These are phyloP conservation scores for Capronia americana DNA, from an alignment of 2,329 filamentous ascomycete genomes.

Conservation along the genomic window DNA sequence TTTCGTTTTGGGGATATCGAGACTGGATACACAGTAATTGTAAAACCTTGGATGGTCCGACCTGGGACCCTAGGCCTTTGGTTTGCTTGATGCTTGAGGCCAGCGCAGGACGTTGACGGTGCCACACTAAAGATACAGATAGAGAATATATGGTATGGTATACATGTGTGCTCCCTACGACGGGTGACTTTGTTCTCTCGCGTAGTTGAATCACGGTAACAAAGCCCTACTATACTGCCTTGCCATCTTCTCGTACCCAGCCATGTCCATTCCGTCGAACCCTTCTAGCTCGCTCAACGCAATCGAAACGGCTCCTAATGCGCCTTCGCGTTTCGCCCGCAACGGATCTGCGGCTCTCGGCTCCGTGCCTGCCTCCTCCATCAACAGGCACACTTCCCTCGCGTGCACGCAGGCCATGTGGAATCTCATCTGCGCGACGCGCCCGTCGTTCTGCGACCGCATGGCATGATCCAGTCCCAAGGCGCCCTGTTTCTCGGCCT, in stretches of 20 bases:
- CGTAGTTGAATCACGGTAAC: neutral
- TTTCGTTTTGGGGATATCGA: too few relatives aligned
- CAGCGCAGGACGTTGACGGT: neutral
- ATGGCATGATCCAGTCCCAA: conserved; percentile 20
- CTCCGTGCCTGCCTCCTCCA: neutral
- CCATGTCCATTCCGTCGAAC: conserved; percentile 20
- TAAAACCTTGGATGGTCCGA: too few relatives aligned
- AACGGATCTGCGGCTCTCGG: conserved; percentile 2
- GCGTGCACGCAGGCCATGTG: conserved; percentile 25
- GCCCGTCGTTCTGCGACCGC: conserved; percentile 21
- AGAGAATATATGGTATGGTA: too few relatives aligned
- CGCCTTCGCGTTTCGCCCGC: conserved; percentile 9
- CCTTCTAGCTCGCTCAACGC: conserved; percentile 14
- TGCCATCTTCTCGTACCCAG: conserved; percentile 27
- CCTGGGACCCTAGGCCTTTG: too few relatives aligned
- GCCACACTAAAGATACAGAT: neutral
- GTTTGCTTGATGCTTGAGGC: too few relatives aligned
- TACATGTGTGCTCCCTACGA: too few relatives aligned
- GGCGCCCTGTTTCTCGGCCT: conserved; percentile 20
- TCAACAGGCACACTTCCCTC: conserved; percentile 18
- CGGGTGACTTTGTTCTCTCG: too few relatives aligned
- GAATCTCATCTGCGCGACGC: conserved; percentile 27
- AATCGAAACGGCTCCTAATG: conserved; percentile 8
- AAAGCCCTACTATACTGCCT: conserved; percentile 14
- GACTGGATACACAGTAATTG: too few relatives aligned